Evolutionary conservation across 2,329 filamentous ascomycete genomes (phyloP).

Genomic region (Xylariales sp.): DNA sequence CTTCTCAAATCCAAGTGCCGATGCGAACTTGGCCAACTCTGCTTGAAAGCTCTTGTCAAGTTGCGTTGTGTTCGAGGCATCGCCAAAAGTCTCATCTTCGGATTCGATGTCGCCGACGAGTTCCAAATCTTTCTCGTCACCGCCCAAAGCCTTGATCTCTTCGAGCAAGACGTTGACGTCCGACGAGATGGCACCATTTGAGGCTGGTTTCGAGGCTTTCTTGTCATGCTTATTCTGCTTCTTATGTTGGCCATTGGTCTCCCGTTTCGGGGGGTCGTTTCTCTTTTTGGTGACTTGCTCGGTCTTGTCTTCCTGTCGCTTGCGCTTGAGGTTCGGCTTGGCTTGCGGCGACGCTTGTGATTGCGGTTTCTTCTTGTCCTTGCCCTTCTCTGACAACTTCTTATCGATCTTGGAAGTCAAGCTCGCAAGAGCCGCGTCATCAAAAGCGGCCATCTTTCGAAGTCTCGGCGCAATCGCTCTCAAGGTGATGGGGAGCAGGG

Average conservation of each 20-base stretch:
- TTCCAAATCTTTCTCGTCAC: conserved; percentile 60
- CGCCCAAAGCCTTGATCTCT: conserved; percentile 62
- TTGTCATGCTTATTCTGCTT: conserved; percentile 1
- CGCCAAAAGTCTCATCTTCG: conserved; percentile 37
- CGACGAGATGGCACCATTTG: conserved; percentile 10
- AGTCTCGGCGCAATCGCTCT: no score
- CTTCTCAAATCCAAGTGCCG: conserved; percentile 43
- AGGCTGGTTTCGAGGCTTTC: conserved; percentile 8
- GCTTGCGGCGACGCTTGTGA: conserved; percentile 13
- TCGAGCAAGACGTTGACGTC: conserved; percentile 41
- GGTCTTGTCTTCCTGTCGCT: conserved; percentile 21
- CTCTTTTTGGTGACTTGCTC: conserved; percentile 12
- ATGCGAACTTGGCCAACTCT: conserved; percentile 49
- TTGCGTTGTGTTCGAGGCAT: conserved; percentile 24
- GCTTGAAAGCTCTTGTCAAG: conserved; percentile 43
- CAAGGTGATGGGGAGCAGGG: background rate
- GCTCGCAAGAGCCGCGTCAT: conserved; percentile 45
- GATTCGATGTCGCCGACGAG: conserved; percentile 54
- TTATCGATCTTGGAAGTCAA: conserved; percentile 55
- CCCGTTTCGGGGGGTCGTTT: conserved; percentile 8
- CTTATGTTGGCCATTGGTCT: conserved; percentile 9
- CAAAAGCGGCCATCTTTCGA: conserved; percentile 34
- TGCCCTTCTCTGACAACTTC: conserved; percentile 34
- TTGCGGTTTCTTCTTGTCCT: conserved; percentile 2
- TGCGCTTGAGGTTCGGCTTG: conserved; percentile 20